Conservation (phyloP, 495 filamentous ascomycete species). For the Neurospora terricola region DNA sequence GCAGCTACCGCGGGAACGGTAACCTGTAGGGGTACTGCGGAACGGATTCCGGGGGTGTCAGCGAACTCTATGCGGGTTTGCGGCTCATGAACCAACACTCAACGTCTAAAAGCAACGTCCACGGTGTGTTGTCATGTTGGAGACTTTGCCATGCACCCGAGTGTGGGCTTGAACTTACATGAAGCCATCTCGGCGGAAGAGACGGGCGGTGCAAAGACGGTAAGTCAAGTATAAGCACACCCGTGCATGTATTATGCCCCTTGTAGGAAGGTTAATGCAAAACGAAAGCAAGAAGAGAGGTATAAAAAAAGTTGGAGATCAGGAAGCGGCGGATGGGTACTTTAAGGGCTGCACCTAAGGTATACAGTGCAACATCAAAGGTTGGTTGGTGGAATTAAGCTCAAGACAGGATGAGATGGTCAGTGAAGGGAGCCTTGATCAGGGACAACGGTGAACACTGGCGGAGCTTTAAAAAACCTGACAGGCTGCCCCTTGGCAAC, state of each 20-base stretch:
- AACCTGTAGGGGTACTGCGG: conserved; percentile 32
- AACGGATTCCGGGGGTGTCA: not conserved
- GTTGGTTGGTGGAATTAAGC: not conserved
- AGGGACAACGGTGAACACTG: not conserved
- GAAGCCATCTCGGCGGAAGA: conserved; percentile 1
- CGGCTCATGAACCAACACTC: not conserved
- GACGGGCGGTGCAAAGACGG: not conserved
- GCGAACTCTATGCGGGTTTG: not conserved
- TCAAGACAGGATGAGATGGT: not conserved
- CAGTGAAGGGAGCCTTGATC: not conserved
- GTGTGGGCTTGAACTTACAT: conserved; percentile 1
- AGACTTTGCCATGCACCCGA: not conserved
- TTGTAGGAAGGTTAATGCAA: not conserved
- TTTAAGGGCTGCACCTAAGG: not conserved
- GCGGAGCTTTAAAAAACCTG: not conserved
- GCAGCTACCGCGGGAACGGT: conserved; percentile 57
- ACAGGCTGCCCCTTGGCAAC: not conserved
- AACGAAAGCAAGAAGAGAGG: not conserved
- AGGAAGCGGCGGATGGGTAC: not conserved
- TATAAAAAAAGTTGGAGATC: not conserved
- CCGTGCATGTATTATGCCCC: not conserved
- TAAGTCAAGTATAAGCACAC: not conserved
- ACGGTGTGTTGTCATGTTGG: not conserved
- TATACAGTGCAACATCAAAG: not conserved
- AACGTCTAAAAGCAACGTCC: not conserved